Base-by-base conservation (phyloP, 179 eudicot species). In the Amaranthus tricolor region DNA sequence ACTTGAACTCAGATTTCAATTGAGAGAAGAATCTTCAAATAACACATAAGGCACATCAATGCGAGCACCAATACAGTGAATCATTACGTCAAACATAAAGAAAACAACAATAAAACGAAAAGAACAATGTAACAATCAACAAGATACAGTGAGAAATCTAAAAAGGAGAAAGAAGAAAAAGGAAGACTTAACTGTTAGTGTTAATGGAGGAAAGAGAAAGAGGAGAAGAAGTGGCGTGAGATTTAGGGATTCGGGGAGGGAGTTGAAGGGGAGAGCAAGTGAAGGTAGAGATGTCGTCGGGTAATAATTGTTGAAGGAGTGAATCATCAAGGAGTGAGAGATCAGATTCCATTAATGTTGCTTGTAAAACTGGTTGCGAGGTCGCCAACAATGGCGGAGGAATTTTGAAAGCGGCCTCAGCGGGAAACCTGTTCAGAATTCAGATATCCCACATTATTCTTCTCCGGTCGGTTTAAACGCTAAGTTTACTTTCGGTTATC, bases 321-420 rank as follows among this genome's bases (percentile, higher is more conserved):
- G 82, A 74, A 57, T 82, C 85, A 56, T 86, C 87, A 70, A 82
- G 84, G 76, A 75, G 76, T 20, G 77, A 12, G 58, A 84, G 40
- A 31, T 31, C 40, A 31, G 40, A 31, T 31, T 31, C 40, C 40
- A 31, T 31, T 31, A 31, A 31, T 31, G 40, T 31, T 1, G 40
- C 40, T 31, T 31, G 0, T 2, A 31, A 31, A 31, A 31, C 40
- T 2, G 40, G 40, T 31, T 31, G 40, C 40, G 40, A 31, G 40
- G 40, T 31, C 40, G 40, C 40, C 40, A 31, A 31, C 40, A 31
- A 31, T 31, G 40, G 40, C 40, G 40, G 40, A 31, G 40, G 40
- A 31, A 31, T 31, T 31, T 31, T 31, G 40, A 31, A 31, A 31
- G 40, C 3, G 40, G 40, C 40, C 40, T 31, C 40, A 31, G 40